phyloP scores from a whole-genome alignment of 345 rosid genomes.

The Rhizophora apiculata region DNA sequence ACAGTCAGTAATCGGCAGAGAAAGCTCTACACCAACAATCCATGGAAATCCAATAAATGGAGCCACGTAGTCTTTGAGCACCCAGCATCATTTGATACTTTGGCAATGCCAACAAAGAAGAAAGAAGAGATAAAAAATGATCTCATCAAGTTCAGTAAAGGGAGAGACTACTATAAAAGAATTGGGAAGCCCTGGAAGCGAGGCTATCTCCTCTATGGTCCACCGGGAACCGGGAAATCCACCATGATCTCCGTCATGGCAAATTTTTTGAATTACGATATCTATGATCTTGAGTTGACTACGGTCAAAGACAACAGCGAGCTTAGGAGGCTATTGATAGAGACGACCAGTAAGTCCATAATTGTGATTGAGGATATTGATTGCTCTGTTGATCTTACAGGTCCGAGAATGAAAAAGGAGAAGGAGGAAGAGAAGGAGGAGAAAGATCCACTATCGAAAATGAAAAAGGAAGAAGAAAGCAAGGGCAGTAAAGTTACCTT shows the following conservation, averaged over 20 bases:
- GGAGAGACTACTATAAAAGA: too few species aligned
- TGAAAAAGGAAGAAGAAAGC: conserved; percentile 15
- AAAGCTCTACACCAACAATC: conserved; percentile 21
- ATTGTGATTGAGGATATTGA: conserved; percentile 20
- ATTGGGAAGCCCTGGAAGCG: too few species aligned
- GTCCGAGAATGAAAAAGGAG: neutral
- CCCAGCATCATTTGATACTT: conserved; percentile 3
- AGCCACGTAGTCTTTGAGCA: conserved; percentile 12
- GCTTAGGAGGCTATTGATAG: conserved; percentile 9
- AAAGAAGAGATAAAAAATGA: too few species aligned
- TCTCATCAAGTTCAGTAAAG: too few species aligned
- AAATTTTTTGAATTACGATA: too few species aligned
- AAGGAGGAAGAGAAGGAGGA: neutral
- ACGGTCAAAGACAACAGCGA: conserved; percentile 12
- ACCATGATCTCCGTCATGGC: too few species aligned
- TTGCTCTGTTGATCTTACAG: conserved; percentile 23
- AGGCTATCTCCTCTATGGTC: too few species aligned
- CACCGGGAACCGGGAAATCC: too few species aligned
- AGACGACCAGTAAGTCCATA: conserved; percentile 11
- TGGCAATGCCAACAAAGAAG: too few species aligned
- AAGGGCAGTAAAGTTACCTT: conserved; percentile 36
- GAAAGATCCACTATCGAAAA: conserved; percentile 11
- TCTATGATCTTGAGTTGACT: conserved; percentile 11
- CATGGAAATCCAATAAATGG: conserved; percentile 13
- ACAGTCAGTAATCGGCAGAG: conserved; percentile 13